phyloP scores from a whole-genome alignment of 345 rosid genomes.

The Citrus unshiu region DNA sequence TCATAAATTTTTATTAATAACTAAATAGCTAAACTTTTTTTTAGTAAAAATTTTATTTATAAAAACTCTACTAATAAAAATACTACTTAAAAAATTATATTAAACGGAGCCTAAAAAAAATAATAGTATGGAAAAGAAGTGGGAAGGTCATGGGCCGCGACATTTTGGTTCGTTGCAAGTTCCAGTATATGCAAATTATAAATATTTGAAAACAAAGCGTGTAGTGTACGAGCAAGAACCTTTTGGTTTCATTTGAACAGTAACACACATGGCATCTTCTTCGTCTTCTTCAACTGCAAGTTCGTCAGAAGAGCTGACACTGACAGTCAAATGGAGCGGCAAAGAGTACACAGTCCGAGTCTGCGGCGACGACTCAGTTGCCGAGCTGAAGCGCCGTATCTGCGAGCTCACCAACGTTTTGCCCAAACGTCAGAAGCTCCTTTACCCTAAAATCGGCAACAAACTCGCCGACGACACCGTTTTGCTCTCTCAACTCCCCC shows the following conservation, averaged over 20 bases:
- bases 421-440: conserved; percentile 94
- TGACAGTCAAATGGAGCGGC: conserved; percentile 84
- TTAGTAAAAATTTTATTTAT: no score
- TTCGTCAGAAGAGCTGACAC: conserved; percentile 67
- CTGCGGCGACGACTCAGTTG: conserved; percentile 86
- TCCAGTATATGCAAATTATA: no score
- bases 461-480: conserved; percentile 76
- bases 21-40: no score
- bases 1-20: no score
- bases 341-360: conserved; percentile 84
- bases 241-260: background rate
- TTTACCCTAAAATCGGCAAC: conserved; percentile 84
- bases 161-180: no score
- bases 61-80: no score
- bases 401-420: conserved; percentile 77
- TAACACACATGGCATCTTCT: conserved; percentile 1
- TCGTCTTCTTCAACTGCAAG: background rate
- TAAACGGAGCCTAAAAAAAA: no score
- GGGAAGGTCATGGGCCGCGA: no score
- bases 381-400: conserved; percentile 88
- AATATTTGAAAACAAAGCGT: background rate
- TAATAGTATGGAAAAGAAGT: no score
- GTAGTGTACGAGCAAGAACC: background rate
- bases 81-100: no score
- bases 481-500: conserved; percentile 69